Evolutionary conservation across 441 rosid species (phyloP).

Genomic region (Breynia disticha): DNA sequence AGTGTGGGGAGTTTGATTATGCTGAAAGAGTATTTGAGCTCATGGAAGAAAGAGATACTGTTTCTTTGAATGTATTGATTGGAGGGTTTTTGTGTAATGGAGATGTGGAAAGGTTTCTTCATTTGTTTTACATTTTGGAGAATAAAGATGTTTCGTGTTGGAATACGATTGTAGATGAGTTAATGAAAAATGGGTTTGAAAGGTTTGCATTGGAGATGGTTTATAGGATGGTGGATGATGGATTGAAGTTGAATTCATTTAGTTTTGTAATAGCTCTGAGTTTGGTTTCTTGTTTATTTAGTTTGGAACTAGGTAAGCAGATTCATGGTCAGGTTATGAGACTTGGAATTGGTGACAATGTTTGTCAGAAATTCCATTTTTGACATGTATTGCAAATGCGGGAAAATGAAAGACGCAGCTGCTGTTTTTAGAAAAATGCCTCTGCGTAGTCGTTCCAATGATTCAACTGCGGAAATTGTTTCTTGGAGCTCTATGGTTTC

Average conservation of each 20-base stretch:
- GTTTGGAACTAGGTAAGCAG: slow-evolving; percentile 16
- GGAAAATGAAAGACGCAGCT: slow-evolving; percentile 16
- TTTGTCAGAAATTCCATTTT: slow-evolving; percentile 19
- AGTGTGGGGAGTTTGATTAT: slow-evolving; percentile 23
- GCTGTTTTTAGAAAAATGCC: slow-evolving; percentile 6
- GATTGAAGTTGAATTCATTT: slow-evolving; percentile 21
- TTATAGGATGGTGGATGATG: slow-evolving; percentile 20
- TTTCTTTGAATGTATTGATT: slow-evolving; percentile 41
- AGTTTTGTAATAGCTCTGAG: slow-evolving; percentile 20
- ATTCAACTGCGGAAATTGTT: slow-evolving; percentile 11
- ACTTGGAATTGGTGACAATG: slow-evolving; percentile 5
- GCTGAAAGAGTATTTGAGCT: slow-evolving; percentile 26
- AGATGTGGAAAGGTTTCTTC: slow-evolving; percentile 27
- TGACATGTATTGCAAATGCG: slow-evolving; percentile 25
- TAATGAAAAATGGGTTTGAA: slow-evolving; percentile 17
- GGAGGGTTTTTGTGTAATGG: slow-evolving; percentile 25
- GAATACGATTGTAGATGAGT: slow-evolving; percentile 21
- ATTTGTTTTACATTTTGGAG: slow-evolving; percentile 24
- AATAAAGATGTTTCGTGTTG: slow-evolving; percentile 17
- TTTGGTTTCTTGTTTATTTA: slow-evolving; percentile 15
- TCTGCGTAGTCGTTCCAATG: slow-evolving; percentile 1
- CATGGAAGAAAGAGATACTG: slow-evolving; percentile 25
- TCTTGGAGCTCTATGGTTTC: slow-evolving; percentile 23
- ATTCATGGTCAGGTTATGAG: slow-evolving; percentile 17
- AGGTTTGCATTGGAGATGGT: slow-evolving; percentile 12